Evolutionary conservation across 2,329 filamentous ascomycete genomes (phyloP).

Genomic region (Penicillium sp.): DNA sequence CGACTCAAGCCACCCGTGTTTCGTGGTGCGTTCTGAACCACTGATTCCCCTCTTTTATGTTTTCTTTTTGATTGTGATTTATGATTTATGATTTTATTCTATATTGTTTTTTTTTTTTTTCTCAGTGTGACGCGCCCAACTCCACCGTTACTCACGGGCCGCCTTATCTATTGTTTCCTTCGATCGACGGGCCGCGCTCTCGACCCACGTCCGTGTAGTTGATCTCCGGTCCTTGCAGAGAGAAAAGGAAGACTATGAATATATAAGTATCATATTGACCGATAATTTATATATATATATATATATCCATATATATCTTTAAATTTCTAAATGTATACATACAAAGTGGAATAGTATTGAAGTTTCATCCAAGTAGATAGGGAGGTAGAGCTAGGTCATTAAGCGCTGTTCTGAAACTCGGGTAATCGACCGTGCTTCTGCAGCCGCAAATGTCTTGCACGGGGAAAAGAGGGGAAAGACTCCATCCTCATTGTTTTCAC

Average conservation of each 20-base stretch:
- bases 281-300: too few relatives aligned
- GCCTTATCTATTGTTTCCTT: not conserved
- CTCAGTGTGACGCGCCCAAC: slow-evolving; percentile 6
- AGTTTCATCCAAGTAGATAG: not conserved
- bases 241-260: not conserved
- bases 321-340: too few relatives aligned
- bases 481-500: slow-evolving; percentile 2
- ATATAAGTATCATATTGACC: too few relatives aligned
- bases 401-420: slow-evolving; percentile 5
- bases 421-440: slow-evolving; percentile 17
- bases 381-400: not conserved
- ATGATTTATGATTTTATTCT: not conserved
- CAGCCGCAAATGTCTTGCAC: slow-evolving; percentile 8
- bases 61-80: not conserved
- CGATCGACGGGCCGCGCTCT: slow-evolving; percentile 4
- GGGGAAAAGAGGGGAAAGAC: not conserved
- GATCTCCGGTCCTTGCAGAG: slow-evolving; percentile 1
- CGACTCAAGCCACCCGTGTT: slow-evolving; percentile 26
- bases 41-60: slow-evolving; percentile 10
- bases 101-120: not conserved
- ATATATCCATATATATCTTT: too few relatives aligned
- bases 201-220: slow-evolving; percentile 2
- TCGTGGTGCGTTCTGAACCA: slow-evolving; percentile 26
- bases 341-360: not conserved
- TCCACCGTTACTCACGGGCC: slow-evolving; percentile 21